Evolutionary conservation across 75 land plant species (phyloP).

Genomic region (Chamaecyparis obtusa): DNA sequence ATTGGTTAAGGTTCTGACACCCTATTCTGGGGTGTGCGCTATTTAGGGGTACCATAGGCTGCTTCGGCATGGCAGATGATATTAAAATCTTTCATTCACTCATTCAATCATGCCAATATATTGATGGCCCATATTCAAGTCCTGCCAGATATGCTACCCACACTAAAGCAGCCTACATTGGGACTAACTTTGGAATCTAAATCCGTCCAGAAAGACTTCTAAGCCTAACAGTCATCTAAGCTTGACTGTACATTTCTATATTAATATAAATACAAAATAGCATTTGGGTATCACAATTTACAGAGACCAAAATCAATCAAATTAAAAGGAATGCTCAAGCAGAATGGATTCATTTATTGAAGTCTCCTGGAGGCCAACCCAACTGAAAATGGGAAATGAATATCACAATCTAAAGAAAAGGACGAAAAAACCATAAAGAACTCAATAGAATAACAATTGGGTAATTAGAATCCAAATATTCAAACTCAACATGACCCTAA

Average conservation of each 20-base stretch:
- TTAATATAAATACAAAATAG: no score
- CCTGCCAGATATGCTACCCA: neutral
- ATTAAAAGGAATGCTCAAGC: neutral
- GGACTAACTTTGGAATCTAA: neutral
- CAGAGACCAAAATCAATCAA: neutral
- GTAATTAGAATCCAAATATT: neutral
- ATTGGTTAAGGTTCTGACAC: no score
- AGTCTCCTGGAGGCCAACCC: neutral
- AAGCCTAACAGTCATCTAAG: neutral
- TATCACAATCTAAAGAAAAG: neutral
- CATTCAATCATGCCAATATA: no score
- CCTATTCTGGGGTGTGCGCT: no score
- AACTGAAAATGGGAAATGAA: neutral
- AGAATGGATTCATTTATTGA: neutral
- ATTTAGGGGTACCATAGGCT: no score
- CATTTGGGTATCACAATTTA: no score
- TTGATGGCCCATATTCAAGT: neutral
- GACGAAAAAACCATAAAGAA: neutral
- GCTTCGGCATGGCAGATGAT: no score
- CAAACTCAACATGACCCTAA: neutral
- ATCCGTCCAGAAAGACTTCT: neutral
- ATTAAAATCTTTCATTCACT: no score
- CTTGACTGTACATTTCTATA: neutral
- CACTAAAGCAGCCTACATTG: neutral
- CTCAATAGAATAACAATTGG: no score